phyloP scores from a whole-genome alignment of 129 eudicot genomes.

The Lonicera japonica region DNA sequence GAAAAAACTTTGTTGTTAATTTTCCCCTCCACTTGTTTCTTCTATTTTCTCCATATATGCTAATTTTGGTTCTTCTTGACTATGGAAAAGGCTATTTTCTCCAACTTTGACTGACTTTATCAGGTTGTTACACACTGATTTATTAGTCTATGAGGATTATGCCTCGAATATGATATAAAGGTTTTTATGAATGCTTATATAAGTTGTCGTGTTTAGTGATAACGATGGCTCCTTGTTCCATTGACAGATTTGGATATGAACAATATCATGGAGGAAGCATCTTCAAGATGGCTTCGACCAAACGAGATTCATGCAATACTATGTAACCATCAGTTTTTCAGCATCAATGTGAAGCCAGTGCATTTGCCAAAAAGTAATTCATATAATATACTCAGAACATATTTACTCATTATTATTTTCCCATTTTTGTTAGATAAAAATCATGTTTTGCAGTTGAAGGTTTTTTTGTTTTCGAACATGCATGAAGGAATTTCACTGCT shows the following conservation, averaged over 20 bases:
- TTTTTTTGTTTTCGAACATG: neutral
- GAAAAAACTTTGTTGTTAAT: neutral
- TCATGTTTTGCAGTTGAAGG: neutral
- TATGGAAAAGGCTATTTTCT: too few relatives aligned
- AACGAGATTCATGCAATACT: slow-evolving; percentile 95
- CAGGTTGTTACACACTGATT: neutral
- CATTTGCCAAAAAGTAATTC: slow-evolving; percentile 72
- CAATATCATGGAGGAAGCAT: slow-evolving; percentile 78
- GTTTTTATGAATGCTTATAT: neutral
- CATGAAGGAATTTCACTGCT: neutral
- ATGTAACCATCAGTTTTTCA: slow-evolving; percentile 64
- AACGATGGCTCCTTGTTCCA: slow-evolving; percentile 8
- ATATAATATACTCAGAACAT: neutral
- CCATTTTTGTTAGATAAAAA: neutral
- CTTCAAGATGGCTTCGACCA: slow-evolving; percentile 85
- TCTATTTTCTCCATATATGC: neutral
- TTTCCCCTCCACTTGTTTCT: neutral
- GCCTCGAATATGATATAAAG: neutral
- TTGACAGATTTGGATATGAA: slow-evolving; percentile 70
- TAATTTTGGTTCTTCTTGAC: neutral
- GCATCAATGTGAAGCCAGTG: slow-evolving; percentile 66
- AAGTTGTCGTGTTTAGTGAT: neutral
- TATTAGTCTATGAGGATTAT: neutral
- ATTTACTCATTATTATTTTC: neutral
- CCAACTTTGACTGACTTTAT: neutral